These are phyloP conservation scores for Colletotrichum filicis DNA, from an alignment of 2,329 filamentous ascomycete genomes.

Conservation along the genomic window DNA sequence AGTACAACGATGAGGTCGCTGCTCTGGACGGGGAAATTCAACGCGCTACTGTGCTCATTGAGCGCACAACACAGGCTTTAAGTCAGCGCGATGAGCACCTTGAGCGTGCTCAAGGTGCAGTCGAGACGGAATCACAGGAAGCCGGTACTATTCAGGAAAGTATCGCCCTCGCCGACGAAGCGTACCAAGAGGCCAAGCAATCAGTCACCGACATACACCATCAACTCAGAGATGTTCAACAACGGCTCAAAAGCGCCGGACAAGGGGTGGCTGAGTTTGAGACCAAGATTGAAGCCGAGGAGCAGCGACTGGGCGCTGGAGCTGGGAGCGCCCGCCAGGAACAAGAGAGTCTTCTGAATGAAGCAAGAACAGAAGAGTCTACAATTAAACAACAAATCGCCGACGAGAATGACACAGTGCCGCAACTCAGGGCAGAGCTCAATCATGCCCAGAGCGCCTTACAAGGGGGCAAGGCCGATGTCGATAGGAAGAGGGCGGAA, in stretches of 20 bases:
- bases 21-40: slow-evolving; percentile 49
- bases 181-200: slow-evolving; percentile 62
- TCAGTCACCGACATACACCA: slow-evolving; percentile 68
- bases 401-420: background rate
- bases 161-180: slow-evolving; percentile 39
- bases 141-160: slow-evolving; percentile 2
- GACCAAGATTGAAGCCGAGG: slow-evolving; percentile 64
- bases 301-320: slow-evolving; percentile 70
- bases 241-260: slow-evolving; percentile 65
- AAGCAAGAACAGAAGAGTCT: slow-evolving; percentile 38
- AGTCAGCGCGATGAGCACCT: slow-evolving; percentile 24
- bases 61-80: slow-evolving; percentile 52
- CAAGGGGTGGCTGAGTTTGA: slow-evolving; percentile 57
- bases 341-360: slow-evolving; percentile 43
- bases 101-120: background rate
- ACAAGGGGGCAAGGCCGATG: background rate
- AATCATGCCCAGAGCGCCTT: slow-evolving; percentile 7
- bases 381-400: slow-evolving; percentile 32
- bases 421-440: slow-evolving; percentile 6
- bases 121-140: slow-evolving; percentile 12
- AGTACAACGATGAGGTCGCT: slow-evolving; percentile 41
- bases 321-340: slow-evolving; percentile 75
- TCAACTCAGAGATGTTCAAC: slow-evolving; percentile 70
- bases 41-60: slow-evolving; percentile 55
- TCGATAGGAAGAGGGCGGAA: slow-evolving; percentile 36